A percentile compares a stretch with the other conserved stretches of the same genome.
Evolutionary conservation across 1,284 basidiomycete genomes (phyloP).

Genomic region (Cystobasidium slooffiae): DNA sequence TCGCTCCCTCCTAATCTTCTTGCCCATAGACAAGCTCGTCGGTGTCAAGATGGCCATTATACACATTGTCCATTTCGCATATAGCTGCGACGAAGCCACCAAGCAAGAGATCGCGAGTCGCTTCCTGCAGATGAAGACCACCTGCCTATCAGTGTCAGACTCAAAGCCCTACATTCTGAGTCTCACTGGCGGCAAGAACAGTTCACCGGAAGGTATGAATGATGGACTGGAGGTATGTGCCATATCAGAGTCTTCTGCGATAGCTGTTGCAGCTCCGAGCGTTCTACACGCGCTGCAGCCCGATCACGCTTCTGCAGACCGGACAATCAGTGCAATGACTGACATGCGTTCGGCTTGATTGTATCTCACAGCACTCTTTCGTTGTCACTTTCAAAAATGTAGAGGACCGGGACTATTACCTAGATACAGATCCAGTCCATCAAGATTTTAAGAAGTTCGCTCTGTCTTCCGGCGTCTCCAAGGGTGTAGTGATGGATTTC

Average conservation of each 20-base stretch:
- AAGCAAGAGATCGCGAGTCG: conserved; percentile 26
- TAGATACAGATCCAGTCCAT: conserved; percentile 33
- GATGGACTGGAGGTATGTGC: conserved; percentile 37
- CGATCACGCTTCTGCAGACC: background rate
- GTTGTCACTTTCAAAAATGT: conserved; percentile 32
- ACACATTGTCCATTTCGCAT: conserved; percentile 42
- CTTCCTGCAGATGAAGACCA: conserved; percentile 15
- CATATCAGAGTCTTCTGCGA: background rate
- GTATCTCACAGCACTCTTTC: conserved; percentile 34
- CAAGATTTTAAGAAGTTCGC: conserved; percentile 24
- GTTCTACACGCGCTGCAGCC: background rate
- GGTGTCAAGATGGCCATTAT: conserved; percentile 7
- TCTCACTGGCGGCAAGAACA: conserved; percentile 38
- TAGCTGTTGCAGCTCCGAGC: background rate
- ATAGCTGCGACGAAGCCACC: conserved; percentile 28
- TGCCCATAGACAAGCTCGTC: background rate
- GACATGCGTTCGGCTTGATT: background rate
- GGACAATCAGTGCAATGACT: too few species aligned
- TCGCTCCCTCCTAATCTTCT: too few species aligned
- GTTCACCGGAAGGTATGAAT: conserved; percentile 21
- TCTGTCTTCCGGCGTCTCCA: background rate
- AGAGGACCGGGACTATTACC: conserved; percentile 37
- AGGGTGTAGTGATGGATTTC: conserved; percentile 35
- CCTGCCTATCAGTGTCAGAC: conserved; percentile 5
- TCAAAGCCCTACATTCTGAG: conserved; percentile 26